Percentiles rank a stretch among this genome's conserved stretches.
These are phyloP conservation scores for Zasmidium cellare DNA, from an alignment of 2,329 filamentous ascomycete species.

Conservation along the genomic window DNA sequence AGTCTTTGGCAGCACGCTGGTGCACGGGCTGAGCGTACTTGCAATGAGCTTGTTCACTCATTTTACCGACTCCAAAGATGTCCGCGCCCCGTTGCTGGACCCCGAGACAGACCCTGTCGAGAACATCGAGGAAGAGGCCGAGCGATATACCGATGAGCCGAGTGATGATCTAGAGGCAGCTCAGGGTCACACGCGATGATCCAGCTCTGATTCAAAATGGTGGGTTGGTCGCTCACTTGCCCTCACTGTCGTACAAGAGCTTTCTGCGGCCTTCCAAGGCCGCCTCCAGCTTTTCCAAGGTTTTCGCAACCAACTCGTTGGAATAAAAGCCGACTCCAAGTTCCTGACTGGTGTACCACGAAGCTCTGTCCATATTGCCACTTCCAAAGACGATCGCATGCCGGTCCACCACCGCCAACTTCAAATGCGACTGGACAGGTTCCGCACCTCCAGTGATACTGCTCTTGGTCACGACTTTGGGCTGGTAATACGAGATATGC, in stretches of 20 bases:
- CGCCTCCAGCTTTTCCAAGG: constrained; percentile 16
- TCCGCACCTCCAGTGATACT: constrained; percentile 34
- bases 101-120: constrained; percentile 51
- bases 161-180: constrained; percentile 9
- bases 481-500: constrained; percentile 60
- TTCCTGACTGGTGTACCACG: constrained; percentile 86
- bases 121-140: constrained; percentile 51
- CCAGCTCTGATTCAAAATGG: too few species aligned
- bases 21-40: constrained; percentile 56
- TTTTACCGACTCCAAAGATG: constrained; percentile 46
- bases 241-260: constrained; percentile 13
- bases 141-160: constrained; percentile 30
- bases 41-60: constrained; percentile 52
- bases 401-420: constrained; percentile 72
- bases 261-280: constrained; percentile 21
- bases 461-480: constrained; percentile 35
- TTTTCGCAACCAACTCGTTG: constrained; percentile 35
- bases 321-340: constrained; percentile 64
- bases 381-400: constrained; percentile 70
- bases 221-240: neutral
- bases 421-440: constrained; percentile 74
- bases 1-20: constrained; percentile 54
- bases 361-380: constrained; percentile 81
- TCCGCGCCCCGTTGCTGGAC: constrained; percentile 52
- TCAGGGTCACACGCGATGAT: neutral